Base-by-base conservation (phyloP, 2,329 filamentous ascomycete genomes). In the Dryadomyces quercivorus region DNA sequence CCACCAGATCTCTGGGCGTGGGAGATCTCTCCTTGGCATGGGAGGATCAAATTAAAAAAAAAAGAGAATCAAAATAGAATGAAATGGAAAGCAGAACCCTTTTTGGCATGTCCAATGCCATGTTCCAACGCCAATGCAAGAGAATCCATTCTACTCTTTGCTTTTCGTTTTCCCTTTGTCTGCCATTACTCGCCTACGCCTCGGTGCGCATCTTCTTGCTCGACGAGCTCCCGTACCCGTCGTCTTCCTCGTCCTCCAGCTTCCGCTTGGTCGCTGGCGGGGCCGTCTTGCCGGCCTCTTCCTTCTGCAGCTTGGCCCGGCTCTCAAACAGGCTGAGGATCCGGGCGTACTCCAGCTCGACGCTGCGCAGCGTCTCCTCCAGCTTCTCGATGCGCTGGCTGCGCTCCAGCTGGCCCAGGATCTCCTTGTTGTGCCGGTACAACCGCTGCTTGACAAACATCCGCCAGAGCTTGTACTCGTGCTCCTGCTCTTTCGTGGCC, bases 361-460 rank as follows among this genome's bases (percentile, higher is more conserved):
- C 84, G 50, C 77, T 78, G 16, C 75, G 72, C 21, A 90, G 70
- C 0, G 84, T 85, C 60, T 85, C 78, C 51, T 87, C 79, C 3
- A 94, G 72, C 72, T 85, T 88, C 55, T 86, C 78, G 8, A 86
- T 79, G 40, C 86, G 77, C 66, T 92, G 86, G 0, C 70, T 66
- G 5, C 73, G 71, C 54, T 88, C 85, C 44, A 92, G 70, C 66
- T 91, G 84, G 42, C 79, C 77, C 13, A 94, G 73, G 2, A 78
- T 69, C 61, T 91, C 84, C 55, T 76, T 77, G 63, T 93, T 92
- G 62, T 89, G 85, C 47, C 79, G 76, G 65, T 87, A 90, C 4
- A 94, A 72, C 40, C 88, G 74, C 62, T 87, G 79, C 70, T 93
- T 93, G n/a, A 85, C 80, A 45, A 88, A 73, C 22, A 92, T 67